Evolutionary conservation across 169 alveolate genomes (phyloP).

Genomic region (Theileria equi): DNA sequence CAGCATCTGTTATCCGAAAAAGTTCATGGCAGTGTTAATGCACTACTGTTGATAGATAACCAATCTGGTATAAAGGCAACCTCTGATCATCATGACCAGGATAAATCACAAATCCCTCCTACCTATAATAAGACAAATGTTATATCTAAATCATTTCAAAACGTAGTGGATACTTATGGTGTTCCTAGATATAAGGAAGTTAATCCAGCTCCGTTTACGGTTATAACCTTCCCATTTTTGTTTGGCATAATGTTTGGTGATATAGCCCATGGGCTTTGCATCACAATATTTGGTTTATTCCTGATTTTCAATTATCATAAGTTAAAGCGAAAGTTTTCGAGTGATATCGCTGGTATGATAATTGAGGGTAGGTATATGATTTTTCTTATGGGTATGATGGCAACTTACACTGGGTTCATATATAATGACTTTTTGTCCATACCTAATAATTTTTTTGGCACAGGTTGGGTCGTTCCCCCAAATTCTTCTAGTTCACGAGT

Average conservation of each 20-base stretch:
- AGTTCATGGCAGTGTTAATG: constrained; percentile 75
- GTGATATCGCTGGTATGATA: constrained; percentile 70
- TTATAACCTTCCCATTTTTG: constrained; percentile 97
- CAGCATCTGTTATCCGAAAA: constrained; percentile 75
- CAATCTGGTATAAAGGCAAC: constrained; percentile 27
- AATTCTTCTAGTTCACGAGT: constrained; percentile 5
- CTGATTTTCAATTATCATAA: constrained; percentile 64
- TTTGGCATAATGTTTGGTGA: constrained; percentile 99
- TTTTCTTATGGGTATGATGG: constrained; percentile 92
- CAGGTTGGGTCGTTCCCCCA: constrained; percentile 78
- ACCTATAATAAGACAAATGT: constrained; percentile 92
- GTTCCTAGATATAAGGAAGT: constrained; percentile 97
- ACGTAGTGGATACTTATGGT: constrained; percentile 98
- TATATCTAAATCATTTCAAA: constrained; percentile 89
- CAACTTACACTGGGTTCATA: constrained; percentile 92
- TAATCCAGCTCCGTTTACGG: constrained; percentile 96
- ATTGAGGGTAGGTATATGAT: constrained; percentile 89
- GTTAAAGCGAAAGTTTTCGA: constrained; percentile 64
- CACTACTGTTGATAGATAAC: constrained; percentile 77
- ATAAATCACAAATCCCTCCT: constrained; percentile 86
- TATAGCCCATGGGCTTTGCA: constrained; percentile 96
- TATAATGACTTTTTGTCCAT: constrained; percentile 97
- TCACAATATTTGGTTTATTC: constrained; percentile 82
- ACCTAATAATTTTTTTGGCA: constrained; percentile 90
- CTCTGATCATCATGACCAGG: constrained; percentile 59